A percentile compares a stretch with the other conserved stretches of the same genome.
Evolutionary conservation across 1,284 basidiomycete species (phyloP).

Genomic region (Meripilus lineatus): DNA sequence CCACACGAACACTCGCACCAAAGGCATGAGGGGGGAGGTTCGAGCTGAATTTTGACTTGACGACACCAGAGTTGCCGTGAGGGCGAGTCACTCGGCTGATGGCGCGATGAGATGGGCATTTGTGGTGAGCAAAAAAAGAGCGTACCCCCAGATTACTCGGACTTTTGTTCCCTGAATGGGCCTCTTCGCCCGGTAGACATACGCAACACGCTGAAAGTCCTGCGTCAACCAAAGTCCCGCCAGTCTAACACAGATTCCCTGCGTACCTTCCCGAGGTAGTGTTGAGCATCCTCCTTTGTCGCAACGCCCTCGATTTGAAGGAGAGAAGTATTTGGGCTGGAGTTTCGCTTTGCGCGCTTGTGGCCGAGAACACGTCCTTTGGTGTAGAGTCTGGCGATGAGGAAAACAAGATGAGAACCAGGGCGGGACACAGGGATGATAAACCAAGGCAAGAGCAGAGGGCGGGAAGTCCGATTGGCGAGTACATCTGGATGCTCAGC

Average conservation of each 20-base stretch:
- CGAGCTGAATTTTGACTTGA: constrained; percentile 95
- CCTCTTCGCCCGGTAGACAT: constrained; percentile 95
- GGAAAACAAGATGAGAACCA: constrained; percentile 1
- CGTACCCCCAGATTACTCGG: constrained; percentile 95
- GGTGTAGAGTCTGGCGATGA: constrained; percentile 77
- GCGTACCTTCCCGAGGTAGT: constrained; percentile 97
- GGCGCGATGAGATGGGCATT: background rate
- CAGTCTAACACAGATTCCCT: background rate
- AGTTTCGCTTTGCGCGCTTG: constrained; percentile 98
- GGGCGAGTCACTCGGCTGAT: constrained; percentile 83
- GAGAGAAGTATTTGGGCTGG: constrained; percentile 92
- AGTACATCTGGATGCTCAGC: constrained; percentile 33
- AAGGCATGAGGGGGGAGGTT: constrained; percentile 97
- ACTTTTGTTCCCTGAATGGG: constrained; percentile 91
- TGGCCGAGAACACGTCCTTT: constrained; percentile 98
- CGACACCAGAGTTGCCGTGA: constrained; percentile 94
- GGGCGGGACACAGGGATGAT: too few species aligned
- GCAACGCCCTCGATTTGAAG: constrained; percentile 97
- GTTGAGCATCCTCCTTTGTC: constrained; percentile 91
- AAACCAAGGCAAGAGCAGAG: constrained; percentile 10
- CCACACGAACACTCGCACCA: constrained; percentile 92
- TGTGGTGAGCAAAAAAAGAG: constrained; percentile 8
- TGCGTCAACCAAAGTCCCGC: constrained; percentile 1
- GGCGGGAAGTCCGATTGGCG: constrained; percentile 3
- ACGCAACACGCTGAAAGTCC: constrained; percentile 80